Evolutionary conservation across 192 early-diverging fungal genomes (phyloP).

Genomic region (Chytriomyces confervae): DNA sequence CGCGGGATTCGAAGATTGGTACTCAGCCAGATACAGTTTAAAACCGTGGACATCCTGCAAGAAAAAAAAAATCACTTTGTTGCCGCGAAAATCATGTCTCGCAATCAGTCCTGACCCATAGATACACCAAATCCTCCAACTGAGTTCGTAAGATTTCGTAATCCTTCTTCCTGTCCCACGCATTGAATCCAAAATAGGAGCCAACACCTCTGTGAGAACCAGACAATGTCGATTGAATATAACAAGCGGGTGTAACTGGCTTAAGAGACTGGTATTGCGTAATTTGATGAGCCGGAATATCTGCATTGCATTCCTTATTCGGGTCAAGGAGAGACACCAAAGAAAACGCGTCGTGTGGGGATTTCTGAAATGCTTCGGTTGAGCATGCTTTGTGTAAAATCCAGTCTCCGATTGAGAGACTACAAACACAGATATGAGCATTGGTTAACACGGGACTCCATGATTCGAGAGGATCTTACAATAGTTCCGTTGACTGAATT

Average conservation of each 20-base stretch:
- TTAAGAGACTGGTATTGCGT: constrained; percentile 18
- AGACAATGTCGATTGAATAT: constrained; percentile 36
- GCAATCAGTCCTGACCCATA: constrained; percentile 43
- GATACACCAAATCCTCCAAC: constrained; percentile 60
- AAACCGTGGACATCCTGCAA: constrained; percentile 50
- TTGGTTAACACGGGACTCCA: not conserved
- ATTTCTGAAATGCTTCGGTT: constrained; percentile 47
- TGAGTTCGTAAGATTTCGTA: constrained; percentile 50
- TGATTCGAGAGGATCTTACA: not conserved
- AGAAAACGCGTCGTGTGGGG: constrained; percentile 51
- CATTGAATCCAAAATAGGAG: constrained; percentile 38
- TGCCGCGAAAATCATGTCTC: too few relatives aligned
- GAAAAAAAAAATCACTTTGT: not conserved
- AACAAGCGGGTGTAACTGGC: constrained; percentile 42
- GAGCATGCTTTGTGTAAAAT: constrained; percentile 57
- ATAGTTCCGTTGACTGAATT: constrained; percentile 30
- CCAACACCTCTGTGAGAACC: constrained; percentile 31
- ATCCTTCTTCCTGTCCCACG: constrained; percentile 31
- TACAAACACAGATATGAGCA: constrained; percentile 13
- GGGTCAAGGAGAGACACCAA: constrained; percentile 54
- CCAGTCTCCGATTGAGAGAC: constrained; percentile 55
- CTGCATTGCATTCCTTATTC: not conserved
- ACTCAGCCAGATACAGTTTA: constrained; percentile 55
- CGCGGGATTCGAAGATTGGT: constrained; percentile 52
- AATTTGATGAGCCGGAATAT: not conserved